Conservation (phyloP, 192 early-diverging fungal genomes). For the Podila epigama region DNA sequence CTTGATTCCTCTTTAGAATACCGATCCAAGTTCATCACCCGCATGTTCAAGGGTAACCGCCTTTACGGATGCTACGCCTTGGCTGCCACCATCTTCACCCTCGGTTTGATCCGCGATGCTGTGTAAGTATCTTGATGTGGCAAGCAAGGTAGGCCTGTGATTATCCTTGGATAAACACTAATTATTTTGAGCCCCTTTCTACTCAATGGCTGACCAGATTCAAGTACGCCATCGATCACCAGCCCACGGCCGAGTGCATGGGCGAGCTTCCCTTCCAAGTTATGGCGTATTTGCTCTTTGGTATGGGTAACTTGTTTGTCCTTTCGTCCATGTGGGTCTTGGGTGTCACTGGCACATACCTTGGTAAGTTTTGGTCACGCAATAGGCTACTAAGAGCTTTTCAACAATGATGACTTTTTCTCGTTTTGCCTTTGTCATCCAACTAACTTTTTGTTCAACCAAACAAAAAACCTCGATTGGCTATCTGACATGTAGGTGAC, state of each 20-base stretch:
- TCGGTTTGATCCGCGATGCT: conserved; percentile 85
- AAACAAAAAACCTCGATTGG: conserved; percentile 1
- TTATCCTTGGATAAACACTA: not conserved
- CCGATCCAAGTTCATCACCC: conserved; percentile 72
- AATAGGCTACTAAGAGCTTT: not conserved
- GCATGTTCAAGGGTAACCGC: conserved; percentile 71
- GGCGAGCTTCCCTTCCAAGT: conserved; percentile 53
- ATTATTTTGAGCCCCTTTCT: not conserved
- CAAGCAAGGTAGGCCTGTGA: not conserved
- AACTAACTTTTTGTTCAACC: not conserved
- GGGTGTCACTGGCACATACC: conserved; percentile 90
- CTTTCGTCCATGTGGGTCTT: conserved; percentile 85
- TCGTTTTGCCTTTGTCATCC: not conserved
- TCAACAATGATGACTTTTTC: not conserved
- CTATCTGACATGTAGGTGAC: conserved; percentile 73
- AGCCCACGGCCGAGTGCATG: conserved; percentile 66
- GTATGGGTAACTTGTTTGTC: conserved; percentile 77
- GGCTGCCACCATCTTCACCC: conserved; percentile 79
- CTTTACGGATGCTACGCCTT: conserved; percentile 81
- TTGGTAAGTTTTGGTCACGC: conserved; percentile 60
- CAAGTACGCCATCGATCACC: conserved; percentile 71
- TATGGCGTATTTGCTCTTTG: conserved; percentile 59
- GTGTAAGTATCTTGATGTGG: conserved; percentile 52
- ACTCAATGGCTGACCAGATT: conserved; percentile 51
- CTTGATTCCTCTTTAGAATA: conserved; percentile 67